These are phyloP conservation scores for Apiospora phragmitis DNA, from an alignment of 2,329 filamentous ascomycete genomes.

Conservation along the genomic window DNA sequence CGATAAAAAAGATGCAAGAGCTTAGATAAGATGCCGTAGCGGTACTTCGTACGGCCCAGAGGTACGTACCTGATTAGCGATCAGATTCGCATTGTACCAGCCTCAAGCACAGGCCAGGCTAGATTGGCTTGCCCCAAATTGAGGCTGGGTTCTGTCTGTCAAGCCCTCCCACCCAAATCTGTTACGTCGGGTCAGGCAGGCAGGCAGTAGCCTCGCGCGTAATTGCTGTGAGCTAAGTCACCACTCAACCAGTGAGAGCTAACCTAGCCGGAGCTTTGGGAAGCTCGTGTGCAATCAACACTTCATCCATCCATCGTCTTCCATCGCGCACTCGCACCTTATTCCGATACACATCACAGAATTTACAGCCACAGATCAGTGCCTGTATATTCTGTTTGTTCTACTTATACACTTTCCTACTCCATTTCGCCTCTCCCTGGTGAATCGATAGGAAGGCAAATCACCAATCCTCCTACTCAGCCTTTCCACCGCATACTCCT, in stretches of 20 bases:
- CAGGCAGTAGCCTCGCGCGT: slow-evolving; percentile 12
- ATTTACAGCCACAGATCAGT: not conserved
- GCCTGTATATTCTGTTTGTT: not conserved
- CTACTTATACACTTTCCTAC: not conserved
- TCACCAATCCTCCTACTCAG: not conserved
- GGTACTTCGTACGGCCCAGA: not conserved
- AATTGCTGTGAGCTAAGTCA: slow-evolving; percentile 8
- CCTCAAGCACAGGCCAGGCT: slow-evolving; percentile 1
- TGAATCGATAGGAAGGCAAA: slow-evolving; percentile 4
- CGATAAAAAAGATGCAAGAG: not conserved
- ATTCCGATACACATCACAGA: not conserved
- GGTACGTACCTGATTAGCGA: not conserved
- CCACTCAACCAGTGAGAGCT: not conserved
- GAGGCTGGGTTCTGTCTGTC: not conserved
- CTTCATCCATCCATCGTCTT: slow-evolving; percentile 7
- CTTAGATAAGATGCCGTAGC: not conserved
- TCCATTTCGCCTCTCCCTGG: not conserved
- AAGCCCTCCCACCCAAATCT: not conserved
- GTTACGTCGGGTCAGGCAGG: slow-evolving; percentile 7
- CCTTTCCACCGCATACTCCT: slow-evolving; percentile 8
- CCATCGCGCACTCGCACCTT: not conserved
- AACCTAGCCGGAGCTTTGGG: slow-evolving; percentile 8
- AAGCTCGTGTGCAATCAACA: slow-evolving; percentile 12
- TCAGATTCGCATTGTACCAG: not conserved
- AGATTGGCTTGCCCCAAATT: not conserved